Conservation (phyloP, 768 basidiomycete species). For the Hygrocybe coccinea region DNA sequence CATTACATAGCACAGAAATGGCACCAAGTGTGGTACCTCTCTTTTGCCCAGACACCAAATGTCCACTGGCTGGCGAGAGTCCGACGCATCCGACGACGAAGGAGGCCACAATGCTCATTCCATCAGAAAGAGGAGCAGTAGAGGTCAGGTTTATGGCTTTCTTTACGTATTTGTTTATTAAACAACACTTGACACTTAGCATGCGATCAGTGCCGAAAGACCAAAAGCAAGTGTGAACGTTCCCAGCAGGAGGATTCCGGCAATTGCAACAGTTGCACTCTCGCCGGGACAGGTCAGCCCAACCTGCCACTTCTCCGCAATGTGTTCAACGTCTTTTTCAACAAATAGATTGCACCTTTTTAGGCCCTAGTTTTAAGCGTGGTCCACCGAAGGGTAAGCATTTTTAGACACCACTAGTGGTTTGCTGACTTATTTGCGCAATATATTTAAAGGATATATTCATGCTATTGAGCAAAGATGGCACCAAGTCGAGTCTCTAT, state of each 20-base stretch:
- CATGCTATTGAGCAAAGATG: constrained; percentile 88
- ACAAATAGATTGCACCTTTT: no score
- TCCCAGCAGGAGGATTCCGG: constrained; percentile 37
- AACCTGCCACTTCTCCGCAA: constrained; percentile 34
- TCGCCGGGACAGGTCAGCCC: constrained; percentile 50
- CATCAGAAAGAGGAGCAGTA: constrained; percentile 58
- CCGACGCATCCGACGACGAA: constrained; percentile 59
- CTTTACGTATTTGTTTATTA: constrained; percentile 2
- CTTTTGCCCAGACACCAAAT: constrained; percentile 5
- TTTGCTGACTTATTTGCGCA: no score
- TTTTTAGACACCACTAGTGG: no score
- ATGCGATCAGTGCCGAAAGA: constrained; percentile 84
- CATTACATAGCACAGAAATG: background rate
- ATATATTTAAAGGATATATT: constrained; percentile 63
- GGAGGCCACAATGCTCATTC: constrained; percentile 36
- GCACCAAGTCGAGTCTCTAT: constrained; percentile 88
- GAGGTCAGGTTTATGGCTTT: constrained; percentile 39
- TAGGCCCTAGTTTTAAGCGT: constrained; percentile 76
- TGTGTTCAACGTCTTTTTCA: constrained; percentile 39
- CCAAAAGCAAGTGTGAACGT: constrained; percentile 82
- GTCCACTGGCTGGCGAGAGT: constrained; percentile 45
- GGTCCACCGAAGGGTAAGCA: constrained; percentile 55
- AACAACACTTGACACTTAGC: constrained; percentile 39
- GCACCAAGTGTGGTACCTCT: constrained; percentile 1
- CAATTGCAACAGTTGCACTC: constrained; percentile 59